A percentile compares a stretch with the other conserved stretches of the same genome.
phyloP scores from a whole-genome alignment of 306 rosid genomes.

The Begonia loranthoides region DNA sequence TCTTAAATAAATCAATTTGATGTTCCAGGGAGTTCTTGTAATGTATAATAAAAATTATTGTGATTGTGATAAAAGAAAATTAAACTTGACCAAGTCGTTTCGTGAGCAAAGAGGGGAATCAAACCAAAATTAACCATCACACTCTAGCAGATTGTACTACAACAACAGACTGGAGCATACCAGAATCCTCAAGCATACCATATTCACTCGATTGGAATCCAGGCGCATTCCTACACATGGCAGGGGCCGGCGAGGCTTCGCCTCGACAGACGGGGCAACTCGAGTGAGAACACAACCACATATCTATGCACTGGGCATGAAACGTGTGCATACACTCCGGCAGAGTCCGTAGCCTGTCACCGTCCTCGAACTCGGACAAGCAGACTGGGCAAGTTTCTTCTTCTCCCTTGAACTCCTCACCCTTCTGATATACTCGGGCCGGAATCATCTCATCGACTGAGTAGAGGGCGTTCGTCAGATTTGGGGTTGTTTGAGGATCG shows the following conservation, averaged over 20 bases:
- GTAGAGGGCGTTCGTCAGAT: too few species aligned
- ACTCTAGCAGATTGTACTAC: not conserved
- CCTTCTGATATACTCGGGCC: constrained; percentile 17
- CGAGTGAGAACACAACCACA: constrained; percentile 47
- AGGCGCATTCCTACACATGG: not conserved
- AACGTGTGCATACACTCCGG: constrained; percentile 55
- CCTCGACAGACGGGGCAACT: constrained; percentile 54
- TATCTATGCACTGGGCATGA: constrained; percentile 49
- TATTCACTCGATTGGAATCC: not conserved
- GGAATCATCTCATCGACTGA: constrained; percentile 28
- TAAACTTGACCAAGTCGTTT: too few species aligned
- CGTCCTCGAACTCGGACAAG: constrained; percentile 50
- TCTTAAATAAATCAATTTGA: too few species aligned
- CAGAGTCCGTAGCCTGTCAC: constrained; percentile 40
- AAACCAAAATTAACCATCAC: not conserved
- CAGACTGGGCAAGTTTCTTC: constrained; percentile 42
- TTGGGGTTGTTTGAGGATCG: too few species aligned
- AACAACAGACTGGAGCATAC: not conserved
- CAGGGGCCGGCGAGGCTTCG: constrained; percentile 14
- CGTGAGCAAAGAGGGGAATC: too few species aligned
- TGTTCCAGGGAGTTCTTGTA: too few species aligned
- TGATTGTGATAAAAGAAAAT: too few species aligned
- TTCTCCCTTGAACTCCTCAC: not conserved
- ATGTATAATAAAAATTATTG: too few species aligned
- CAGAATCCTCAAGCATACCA: not conserved